Base-by-base conservation (phyloP, 164 flowering plant species). In the Piper betle region DNA sequence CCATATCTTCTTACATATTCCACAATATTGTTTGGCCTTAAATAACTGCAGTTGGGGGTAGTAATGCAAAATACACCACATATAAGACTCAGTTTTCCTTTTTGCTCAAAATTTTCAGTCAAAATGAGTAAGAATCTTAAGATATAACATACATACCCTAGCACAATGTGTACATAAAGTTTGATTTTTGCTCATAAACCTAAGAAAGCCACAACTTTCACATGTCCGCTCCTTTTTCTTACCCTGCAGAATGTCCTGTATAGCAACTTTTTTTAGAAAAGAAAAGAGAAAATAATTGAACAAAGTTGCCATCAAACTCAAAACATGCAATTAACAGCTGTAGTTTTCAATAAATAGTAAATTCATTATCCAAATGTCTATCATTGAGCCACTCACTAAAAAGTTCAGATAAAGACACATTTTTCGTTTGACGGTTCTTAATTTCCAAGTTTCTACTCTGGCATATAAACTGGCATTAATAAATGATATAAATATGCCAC, bases 1-100 rank as follows among this genome's bases (percentile, higher is more conserved):
- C 96, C 91, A 77, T 63, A 91, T 79, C 69, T 82, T 84, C 80
- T 88, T 91, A 87, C 97, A 94, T 72, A 94, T 80, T 64, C 99
- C 99, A 76, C 99, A 94, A 71, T 71, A 81, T 66, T 94, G 95
- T 68, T 84, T 91, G 50, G 92, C 84, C 72, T 84, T 85, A 58
- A 68, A 65, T 63, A 88, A 70, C 99, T 91, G 81, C 67, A 72
- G 69, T 7, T 46, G 7, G 12, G 12, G 59, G 48, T 10, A 69
- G 38, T 58, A 65, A 16, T 16, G 37, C 20, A 18, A 19, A 53
- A 57, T 56, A 15, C 67, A 61, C 13, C 59, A 40, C 39, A 25
- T 13, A 9, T 9, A 11, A 25, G 16, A 55, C 39, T 9, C 39
- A 11, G 16, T 15, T 25, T 25, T 9, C 4, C 33, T 10, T n/a